Base-by-base conservation (phyloP, 495 filamentous ascomycete genomes). In the Hypoxylon trugodes region DNA sequence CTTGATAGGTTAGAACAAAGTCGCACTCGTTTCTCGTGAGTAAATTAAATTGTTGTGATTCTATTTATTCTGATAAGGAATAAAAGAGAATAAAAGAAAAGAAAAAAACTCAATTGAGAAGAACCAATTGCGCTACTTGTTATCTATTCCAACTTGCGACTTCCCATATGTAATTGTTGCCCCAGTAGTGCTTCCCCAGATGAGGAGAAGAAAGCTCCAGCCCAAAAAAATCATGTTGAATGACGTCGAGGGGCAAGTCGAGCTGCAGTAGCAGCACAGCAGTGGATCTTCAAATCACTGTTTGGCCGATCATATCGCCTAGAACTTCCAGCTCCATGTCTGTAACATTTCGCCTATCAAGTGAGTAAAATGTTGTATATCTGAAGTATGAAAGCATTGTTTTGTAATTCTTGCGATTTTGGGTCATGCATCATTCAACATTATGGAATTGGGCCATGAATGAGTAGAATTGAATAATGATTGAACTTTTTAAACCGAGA, bases 211-310 rank as follows among this genome's bases (percentile, higher is more conserved):
- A 33, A 56, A 61, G 45, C 38, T 64, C 46, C 68, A 52, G 16
- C 10, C 38, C 54, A 49, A 53, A 59, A 42, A 16, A 50, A 57
- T 40, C 33, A 65, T 62, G 65, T 59, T 58, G 25, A 58, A 71
- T 71, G 69, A 71, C 69, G 69, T 71, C 43, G 65, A 66, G 53
- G 57, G 56, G 59, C 59, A 54, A 68, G 19, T 50, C 13, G 7
- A 2, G 6, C 43, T 36, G 32, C 48, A 59, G 49, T 50, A 57
- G 56, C 24, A 66, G 53, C 21, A 28, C 25, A 45, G 54, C 15
- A 25, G 55, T 65, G 55, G 61, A 59, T 65, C 48, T 43, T 4
- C 26, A 19, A 16, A 2, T 35, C 21, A 10, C 26, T 43, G 24
- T 49, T 24, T 57, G 47, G 48, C 25, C 53, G 51, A 52, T 64